Base-by-base conservation (phyloP, 1,139 yeast species). In the Kodamaea fungicola region DNA sequence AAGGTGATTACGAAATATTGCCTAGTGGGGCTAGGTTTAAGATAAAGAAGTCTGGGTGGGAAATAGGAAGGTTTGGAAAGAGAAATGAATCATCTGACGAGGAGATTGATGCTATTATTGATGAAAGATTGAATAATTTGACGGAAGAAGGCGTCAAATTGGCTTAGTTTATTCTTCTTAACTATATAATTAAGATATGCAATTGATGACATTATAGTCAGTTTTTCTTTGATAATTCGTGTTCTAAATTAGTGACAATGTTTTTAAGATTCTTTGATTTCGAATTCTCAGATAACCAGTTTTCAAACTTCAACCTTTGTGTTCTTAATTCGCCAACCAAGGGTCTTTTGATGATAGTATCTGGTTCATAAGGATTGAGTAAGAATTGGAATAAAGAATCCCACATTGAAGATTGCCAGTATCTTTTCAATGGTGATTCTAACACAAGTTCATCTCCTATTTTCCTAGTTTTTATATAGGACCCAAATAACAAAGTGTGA, bases 341-440 rank as follows among this genome's bases (percentile, higher is more conserved):
- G 1, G 84, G 83, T 30, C 63, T 39, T 34, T 55, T 55, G 21
- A 27, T 26, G 24, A 10, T 23, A 3, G 22, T 10, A 3, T 42
- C 45, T 8, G 40, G 33, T 8, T 45, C 45, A 42, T 64, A 65
- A 1, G 95, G 80, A 48, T 89, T 88, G 31, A 89, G 62, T 34
- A 89, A 59, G 2, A 73, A 44, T 30, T 78, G 76, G 55, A 89
- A 87, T 22, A 89, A 57, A 3, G 78, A 78, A 6, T 52, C 59
- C 97, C 97, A 90, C 4, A 86, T 45, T 2, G 76, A 79, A 30
- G 61, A 66, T 47, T 84, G 85, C 96, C 96, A 86, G 51, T 85
- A 86, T 37, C 95, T 61, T 54, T 83, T 86, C 26, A 86, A 64
- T 0, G 76, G 55, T 22, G 66, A 64, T 8, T 62, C 53, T 16